phyloP scores from a whole-genome alignment of 2,329 filamentous ascomycete genomes.

The Claviceps pazoutovae region DNA sequence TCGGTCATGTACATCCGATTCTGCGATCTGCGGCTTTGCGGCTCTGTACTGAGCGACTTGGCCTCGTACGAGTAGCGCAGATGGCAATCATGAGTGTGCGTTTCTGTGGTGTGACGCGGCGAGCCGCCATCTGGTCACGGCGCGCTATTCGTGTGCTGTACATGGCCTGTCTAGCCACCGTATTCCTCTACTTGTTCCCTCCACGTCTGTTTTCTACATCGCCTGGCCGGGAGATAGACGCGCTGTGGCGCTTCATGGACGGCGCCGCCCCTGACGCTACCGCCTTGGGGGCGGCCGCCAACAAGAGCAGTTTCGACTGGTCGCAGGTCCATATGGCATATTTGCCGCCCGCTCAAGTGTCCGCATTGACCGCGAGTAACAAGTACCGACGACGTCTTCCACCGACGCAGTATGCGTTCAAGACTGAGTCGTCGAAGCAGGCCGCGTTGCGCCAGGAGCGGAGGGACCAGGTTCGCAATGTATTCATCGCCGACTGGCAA shows the following conservation, averaged over 20 bases:
- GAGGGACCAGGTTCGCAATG: neutral
- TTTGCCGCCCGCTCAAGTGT: neutral
- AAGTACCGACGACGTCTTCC: neutral
- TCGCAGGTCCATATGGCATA: neutral
- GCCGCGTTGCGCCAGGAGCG: neutral
- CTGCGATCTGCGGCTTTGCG: too few species aligned
- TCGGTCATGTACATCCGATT: too few species aligned
- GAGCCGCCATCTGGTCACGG: neutral
- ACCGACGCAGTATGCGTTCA: neutral
- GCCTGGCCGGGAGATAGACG: neutral
- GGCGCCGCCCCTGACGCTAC: neutral
- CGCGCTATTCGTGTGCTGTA: neutral
- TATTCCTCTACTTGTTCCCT: neutral
- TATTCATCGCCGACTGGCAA: constrained; percentile 16
- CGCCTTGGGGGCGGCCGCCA: neutral
- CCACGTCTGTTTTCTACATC: neutral
- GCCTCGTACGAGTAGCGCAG: too few species aligned
- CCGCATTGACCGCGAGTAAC: neutral
- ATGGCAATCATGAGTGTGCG: neutral
- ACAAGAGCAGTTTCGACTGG: neutral
- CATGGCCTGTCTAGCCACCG: neutral
- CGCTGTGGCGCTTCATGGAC: neutral
- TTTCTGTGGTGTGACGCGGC: neutral
- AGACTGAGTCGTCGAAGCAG: neutral
- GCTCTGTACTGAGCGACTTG: too few species aligned